Evolutionary conservation across 2,329 filamentous ascomycete genomes (phyloP), one percentile per base, ranked within the genome.

Genomic region (Dactylellina drechsleri): DNA sequence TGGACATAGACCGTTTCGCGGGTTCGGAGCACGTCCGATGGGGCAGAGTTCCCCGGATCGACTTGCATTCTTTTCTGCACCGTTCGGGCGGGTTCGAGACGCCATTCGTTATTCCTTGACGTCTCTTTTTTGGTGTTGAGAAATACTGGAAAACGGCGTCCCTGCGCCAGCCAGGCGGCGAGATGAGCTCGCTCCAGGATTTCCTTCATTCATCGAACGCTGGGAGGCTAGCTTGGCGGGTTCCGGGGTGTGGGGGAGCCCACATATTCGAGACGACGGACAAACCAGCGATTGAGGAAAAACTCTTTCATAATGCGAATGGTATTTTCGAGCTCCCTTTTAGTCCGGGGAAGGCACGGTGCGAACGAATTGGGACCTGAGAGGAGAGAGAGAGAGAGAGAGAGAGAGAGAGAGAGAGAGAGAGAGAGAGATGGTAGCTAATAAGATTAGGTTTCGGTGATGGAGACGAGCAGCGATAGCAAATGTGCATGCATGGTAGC

Each of bases 21-120:
- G 13, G 54, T 64, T 68, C 71, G 71, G 71, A 75, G 64, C 65
- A 58, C 53, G 64, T 52, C 71, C 71, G 71, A 75, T 54, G 61
- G 23, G 23, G 40, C 10, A 23, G 45, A 16, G 28, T 20, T 59
- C 57, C 66, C 58, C 66, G 66, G 54, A 57, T 62, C 66, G 41
- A 72, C 57, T 43, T 68, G 65, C 65, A 68, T 68, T 68, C 65
- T 68, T 23, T 36, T 7, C 31, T 36, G 31, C 31, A 36, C 31
- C 10, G 31, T 36, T 36, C 31, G 31, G 31, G 6, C 31, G 10
- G 23, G 31, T 36, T 36, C 31, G 10, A 36, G 31, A 40, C 54
- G 26, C 31, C 66, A 28, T 41, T 13, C 41, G 36, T 45, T 57
- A 23, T 58, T 15, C 43, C 43, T 18, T 47, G 43, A 28, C 28